Percentiles rank a stretch among this genome's conserved stretches.
Conservation (phyloP, 495 filamentous ascomycete species). For the Rusavskia elegans region DNA sequence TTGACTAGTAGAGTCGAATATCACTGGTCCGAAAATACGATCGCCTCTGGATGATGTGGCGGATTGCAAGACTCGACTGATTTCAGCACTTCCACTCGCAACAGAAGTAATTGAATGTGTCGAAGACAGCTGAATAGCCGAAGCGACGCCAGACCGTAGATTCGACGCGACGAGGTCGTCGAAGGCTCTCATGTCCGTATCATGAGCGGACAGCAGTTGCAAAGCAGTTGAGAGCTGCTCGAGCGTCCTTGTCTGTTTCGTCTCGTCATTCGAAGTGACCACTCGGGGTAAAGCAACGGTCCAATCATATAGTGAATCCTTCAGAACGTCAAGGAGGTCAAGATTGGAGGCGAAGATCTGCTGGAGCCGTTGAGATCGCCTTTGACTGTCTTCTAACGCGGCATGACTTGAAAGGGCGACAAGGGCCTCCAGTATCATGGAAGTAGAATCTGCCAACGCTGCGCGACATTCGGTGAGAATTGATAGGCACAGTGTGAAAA, state of each 20-base stretch:
- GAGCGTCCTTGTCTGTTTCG: conserved; percentile 52
- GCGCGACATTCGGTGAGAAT: conserved; percentile 61
- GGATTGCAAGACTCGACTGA: neutral
- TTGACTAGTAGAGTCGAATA: conserved; percentile 51
- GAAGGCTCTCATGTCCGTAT: conserved; percentile 53
- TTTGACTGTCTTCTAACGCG: conserved; percentile 26
- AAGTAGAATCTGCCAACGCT: conserved; percentile 53
- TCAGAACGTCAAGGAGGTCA: conserved; percentile 49
- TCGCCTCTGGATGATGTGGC: conserved; percentile 8
- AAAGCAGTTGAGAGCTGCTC: conserved; percentile 58
- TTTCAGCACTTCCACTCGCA: conserved; percentile 8
- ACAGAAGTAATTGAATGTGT: conserved; percentile 17
- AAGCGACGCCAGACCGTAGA: conserved; percentile 29
- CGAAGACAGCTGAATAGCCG: conserved; percentile 20
- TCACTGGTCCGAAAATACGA: conserved; percentile 38
- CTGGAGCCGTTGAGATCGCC: conserved; percentile 26
- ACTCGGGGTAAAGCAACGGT: conserved; percentile 60
- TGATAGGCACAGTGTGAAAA: conserved; percentile 53
- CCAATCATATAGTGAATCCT: conserved; percentile 65
- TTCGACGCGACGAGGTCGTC: conserved; percentile 46
- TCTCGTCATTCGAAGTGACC: conserved; percentile 77
- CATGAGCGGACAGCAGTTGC: conserved; percentile 46
- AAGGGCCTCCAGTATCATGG: conserved; percentile 65
- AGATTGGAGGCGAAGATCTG: conserved; percentile 47
- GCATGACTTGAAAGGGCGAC: conserved; percentile 46